Evolutionary conservation across 2,329 filamentous ascomycete species (phyloP).

Genomic region (Trichoderma brevicompactum): DNA sequence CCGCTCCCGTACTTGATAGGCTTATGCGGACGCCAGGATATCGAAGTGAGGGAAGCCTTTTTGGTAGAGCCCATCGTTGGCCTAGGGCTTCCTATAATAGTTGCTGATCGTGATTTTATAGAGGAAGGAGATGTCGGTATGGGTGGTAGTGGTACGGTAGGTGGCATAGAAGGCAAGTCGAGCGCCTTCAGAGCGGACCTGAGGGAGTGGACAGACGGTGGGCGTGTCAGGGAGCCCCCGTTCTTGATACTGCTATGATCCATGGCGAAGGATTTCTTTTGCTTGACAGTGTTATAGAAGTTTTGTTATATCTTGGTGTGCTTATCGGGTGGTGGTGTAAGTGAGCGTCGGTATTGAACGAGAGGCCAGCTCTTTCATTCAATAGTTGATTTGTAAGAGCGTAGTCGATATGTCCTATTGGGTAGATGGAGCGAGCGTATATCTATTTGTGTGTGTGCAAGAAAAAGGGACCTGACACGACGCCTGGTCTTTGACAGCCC

Average conservation of each 20-base stretch:
- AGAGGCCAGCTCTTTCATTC: conserved; percentile 26
- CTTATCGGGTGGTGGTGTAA: conserved; percentile 4
- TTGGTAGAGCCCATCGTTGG: conserved; percentile 5
- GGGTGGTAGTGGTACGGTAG: conserved; percentile 24
- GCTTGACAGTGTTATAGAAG: not conserved
- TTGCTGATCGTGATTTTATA: conserved; percentile 19
- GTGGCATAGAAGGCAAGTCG: conserved; percentile 25
- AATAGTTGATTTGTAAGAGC: not conserved
- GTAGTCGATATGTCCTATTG: not conserved
- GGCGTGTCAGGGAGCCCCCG: conserved; percentile 13
- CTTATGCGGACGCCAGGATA: conserved; percentile 34
- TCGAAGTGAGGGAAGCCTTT: conserved; percentile 29
- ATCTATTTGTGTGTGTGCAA: conserved; percentile 15
- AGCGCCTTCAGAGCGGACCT: conserved; percentile 16
- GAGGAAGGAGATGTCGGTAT: conserved; percentile 18
- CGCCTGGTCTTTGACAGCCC: conserved; percentile 16
- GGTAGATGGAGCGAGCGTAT: conserved; percentile 11
- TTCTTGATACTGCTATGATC: conserved; percentile 19
- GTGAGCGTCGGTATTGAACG: not conserved
- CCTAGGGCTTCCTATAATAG: conserved; percentile 5
- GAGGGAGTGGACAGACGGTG: conserved; percentile 27
- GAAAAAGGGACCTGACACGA: conserved; percentile 4
- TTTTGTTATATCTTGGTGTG: not conserved
- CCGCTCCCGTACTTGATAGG: conserved; percentile 55
- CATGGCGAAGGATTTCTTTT: conserved; percentile 24